Conservation (phyloP, 805 yeast species). For the Metschnikowia colocasiae region DNA sequence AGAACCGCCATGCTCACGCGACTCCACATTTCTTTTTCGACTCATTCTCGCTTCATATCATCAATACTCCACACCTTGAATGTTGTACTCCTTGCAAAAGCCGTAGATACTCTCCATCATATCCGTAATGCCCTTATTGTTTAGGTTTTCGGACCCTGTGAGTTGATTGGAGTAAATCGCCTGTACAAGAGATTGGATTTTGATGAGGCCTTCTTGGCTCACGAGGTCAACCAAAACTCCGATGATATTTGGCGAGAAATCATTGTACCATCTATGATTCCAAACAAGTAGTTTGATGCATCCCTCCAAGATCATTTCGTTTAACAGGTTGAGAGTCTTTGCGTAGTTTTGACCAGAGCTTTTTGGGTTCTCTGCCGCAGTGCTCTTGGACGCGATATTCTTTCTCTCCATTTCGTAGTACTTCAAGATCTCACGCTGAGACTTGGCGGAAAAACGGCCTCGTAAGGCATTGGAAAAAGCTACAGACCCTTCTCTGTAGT, state of each 20-base stretch:
- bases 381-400: constrained; percentile 27
- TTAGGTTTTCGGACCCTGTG: constrained; percentile 19
- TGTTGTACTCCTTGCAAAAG: constrained; percentile 43
- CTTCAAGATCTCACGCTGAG: constrained; percentile 69
- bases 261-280: constrained; percentile 97
- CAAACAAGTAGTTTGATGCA: constrained; percentile 85
- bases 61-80: constrained; percentile 39
- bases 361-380: constrained; percentile 10
- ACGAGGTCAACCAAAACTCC: constrained; percentile 57
- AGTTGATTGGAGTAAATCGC: constrained; percentile 51
- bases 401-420: constrained; percentile 55
- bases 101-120: constrained; percentile 51
- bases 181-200: constrained; percentile 66
- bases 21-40: neutral
- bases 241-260: constrained; percentile 72
- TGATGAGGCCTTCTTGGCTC: constrained; percentile 73
- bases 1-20: neutral
- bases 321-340: constrained; percentile 41
- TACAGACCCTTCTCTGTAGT: constrained; percentile 78
- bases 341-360: constrained; percentile 30
- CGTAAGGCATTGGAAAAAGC: constrained; percentile 75
- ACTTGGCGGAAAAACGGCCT: constrained; percentile 74
- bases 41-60: neutral
- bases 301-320: constrained; percentile 60
- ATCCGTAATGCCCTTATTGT: constrained; percentile 52